Evolutionary conservation across 768 basidiomycete species (phyloP).

Genomic region (Dacryopinax spathularia): DNA sequence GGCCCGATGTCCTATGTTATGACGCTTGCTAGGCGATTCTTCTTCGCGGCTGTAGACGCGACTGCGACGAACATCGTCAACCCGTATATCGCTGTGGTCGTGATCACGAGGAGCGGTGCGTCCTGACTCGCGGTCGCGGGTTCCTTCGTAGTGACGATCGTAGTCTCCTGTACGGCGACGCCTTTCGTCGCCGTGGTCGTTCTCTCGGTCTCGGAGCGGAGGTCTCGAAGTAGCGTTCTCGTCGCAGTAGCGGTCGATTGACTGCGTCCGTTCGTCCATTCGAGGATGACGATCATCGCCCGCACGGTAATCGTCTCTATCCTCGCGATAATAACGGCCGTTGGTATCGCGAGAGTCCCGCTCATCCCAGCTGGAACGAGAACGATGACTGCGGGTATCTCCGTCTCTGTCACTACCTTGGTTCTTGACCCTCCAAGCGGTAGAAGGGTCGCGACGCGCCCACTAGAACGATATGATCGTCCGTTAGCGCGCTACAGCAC

Average conservation of each 20-base stretch:
- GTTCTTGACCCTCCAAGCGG: background rate
- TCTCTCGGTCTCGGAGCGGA: background rate
- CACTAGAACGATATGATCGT: background rate
- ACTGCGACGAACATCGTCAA: no score
- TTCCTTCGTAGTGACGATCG: background rate
- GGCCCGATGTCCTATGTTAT: no score
- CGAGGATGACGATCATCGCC: background rate
- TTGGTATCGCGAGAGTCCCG: background rate
- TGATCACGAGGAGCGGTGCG: background rate
- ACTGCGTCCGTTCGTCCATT: no score
- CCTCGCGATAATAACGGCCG: background rate
- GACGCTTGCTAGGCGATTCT: no score
- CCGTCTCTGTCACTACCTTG: background rate
- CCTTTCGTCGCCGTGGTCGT: no score
- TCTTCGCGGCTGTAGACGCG: no score
- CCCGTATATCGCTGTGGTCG: background rate
- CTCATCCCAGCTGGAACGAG: background rate
- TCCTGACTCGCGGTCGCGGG: background rate
- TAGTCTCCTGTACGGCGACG: background rate
- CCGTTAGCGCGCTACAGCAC: no score
- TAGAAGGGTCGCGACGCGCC: background rate
- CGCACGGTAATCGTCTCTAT: background rate
- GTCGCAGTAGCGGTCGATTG: no score
- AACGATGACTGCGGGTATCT: background rate
- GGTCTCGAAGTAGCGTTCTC: background rate